phyloP scores from a whole-genome alignment of 2,329 filamentous ascomycete genomes.

The Fusarium setosum region DNA sequence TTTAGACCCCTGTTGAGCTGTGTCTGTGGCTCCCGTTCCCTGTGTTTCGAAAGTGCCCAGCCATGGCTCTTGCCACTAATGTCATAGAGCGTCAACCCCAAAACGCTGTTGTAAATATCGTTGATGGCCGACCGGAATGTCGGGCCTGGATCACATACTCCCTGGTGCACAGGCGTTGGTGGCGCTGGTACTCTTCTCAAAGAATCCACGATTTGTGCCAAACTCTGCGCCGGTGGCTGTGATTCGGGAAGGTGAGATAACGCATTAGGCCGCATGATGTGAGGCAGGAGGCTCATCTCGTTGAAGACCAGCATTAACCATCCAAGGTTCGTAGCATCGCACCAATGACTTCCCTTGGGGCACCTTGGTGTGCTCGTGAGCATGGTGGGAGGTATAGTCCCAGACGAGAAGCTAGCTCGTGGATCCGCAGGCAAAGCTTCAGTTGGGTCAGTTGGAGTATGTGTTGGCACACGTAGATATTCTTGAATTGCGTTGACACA shows the following conservation, averaged over 20 bases:
- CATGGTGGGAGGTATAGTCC: conserved; percentile 28
- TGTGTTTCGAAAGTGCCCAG: conserved; percentile 60
- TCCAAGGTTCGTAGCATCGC: conserved; percentile 64
- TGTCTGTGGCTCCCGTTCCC: conserved; percentile 49
- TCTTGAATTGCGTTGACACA: conserved; percentile 58
- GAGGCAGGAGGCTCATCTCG: conserved; percentile 57
- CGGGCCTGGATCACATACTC: conserved; percentile 62
- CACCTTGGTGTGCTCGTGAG: conserved; percentile 58
- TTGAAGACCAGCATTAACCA: conserved; percentile 65
- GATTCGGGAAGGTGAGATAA: conserved; percentile 38
- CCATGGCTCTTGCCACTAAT: conserved; percentile 60
- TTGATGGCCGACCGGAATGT: conserved; percentile 59
- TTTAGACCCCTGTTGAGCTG: conserved; percentile 43
- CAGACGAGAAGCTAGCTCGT: conserved; percentile 31
- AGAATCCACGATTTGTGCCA: conserved; percentile 58
- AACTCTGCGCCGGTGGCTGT: conserved; percentile 50
- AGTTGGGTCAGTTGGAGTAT: conserved; percentile 21
- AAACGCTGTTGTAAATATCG: conserved; percentile 63
- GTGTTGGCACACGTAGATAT: conserved; percentile 52
- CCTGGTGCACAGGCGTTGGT: conserved; percentile 52
- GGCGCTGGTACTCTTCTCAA: conserved; percentile 58
- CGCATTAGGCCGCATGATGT: conserved; percentile 49
- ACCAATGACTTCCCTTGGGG: conserved; percentile 60
- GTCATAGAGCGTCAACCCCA: conserved; percentile 60
- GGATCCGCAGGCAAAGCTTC: conserved; percentile 36